Base-by-base conservation (phyloP, 495 filamentous ascomycete species). In the Podospora anserina region DNA sequence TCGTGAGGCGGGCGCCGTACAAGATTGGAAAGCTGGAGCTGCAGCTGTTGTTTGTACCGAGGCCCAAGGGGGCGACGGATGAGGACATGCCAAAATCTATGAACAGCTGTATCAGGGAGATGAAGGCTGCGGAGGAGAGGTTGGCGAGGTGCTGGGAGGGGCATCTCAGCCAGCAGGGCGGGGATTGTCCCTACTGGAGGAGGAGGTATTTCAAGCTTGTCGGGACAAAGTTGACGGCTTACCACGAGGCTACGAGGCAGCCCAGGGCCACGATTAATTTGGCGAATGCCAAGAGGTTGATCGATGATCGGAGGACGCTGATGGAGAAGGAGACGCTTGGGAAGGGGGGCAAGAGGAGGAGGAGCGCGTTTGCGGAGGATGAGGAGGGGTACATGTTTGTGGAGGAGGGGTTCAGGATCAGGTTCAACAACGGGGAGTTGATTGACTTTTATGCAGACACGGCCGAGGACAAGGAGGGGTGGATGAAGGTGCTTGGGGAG, bases 321-420 rank as follows among this genome's bases (percentile, higher is more conserved):
- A 90, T 88, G 5, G 88, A 96, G 70, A 92, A 88, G 66, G 90
- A 93, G 75, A 91, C 89, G 0, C 88, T 84, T 57, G 89, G 88
- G 27, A 90, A 90, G 74, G 85, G 84, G 69, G 91, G 91, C 66
- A 89, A 89, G 70, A 88, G 95, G 26, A 89, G 95, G 49, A 94
- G 95, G 75, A 96, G 92, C 64, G 95, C 92, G 30, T 99, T 99
- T 72, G 94, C 96, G 7, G 95, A 98, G 78, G 96, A 98, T 73
- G 96, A 98, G 78, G 95, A 99, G 73, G 95, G 96, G 61, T 99
- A 98, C 81, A 97, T 97, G 93, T 98, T 98, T 72, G 95, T 99
- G 26, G 95, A 99, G 79, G 96, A 98, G 76, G 95, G 96, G 15
- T 99, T 99, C 87, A 91, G 95, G 44, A 94, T 99, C 77, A 92